These are phyloP conservation scores for Bacidia rubella DNA, from an alignment of 495 filamentous ascomycete genomes.

Conservation along the genomic window DNA sequence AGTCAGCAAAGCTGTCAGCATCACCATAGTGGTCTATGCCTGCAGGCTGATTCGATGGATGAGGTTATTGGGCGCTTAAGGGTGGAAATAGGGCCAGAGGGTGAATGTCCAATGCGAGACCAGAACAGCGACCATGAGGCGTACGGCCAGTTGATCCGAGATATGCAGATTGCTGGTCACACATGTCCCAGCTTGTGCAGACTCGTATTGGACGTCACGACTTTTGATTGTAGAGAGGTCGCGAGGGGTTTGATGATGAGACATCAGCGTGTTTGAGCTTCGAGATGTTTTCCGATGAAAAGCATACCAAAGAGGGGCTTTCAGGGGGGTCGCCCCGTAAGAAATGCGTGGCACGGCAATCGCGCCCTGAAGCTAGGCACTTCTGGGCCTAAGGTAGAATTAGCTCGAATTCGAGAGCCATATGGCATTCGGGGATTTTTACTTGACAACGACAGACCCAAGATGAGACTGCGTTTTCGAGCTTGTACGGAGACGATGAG, in stretches of 20 bases:
- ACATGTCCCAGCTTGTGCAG: neutral
- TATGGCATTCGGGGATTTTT: no score
- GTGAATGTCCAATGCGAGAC: neutral
- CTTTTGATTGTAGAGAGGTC: neutral
- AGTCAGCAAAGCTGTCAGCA: neutral
- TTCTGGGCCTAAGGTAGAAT: neutral
- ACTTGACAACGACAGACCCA: no score
- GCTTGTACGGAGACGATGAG: no score
- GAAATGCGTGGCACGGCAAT: neutral
- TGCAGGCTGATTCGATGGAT: neutral
- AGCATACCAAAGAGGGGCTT: neutral
- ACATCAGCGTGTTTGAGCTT: conserved; percentile 6
- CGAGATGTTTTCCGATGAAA: neutral
- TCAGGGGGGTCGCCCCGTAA: neutral
- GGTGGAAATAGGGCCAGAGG: neutral
- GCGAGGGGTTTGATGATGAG: neutral
- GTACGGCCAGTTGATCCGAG: neutral
- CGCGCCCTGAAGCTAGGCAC: neutral
- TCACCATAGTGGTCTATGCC: neutral
- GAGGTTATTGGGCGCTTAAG: neutral
- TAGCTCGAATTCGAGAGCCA: no score
- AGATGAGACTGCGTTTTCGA: no score
- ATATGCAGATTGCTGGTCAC: neutral
- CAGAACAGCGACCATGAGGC: neutral
- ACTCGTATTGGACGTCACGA: neutral